A percentile compares a stretch with the other conserved stretches of the same genome.
Conservation (phyloP, 2,329 filamentous ascomycete genomes). For the Aspergillus transmontanensis region DNA sequence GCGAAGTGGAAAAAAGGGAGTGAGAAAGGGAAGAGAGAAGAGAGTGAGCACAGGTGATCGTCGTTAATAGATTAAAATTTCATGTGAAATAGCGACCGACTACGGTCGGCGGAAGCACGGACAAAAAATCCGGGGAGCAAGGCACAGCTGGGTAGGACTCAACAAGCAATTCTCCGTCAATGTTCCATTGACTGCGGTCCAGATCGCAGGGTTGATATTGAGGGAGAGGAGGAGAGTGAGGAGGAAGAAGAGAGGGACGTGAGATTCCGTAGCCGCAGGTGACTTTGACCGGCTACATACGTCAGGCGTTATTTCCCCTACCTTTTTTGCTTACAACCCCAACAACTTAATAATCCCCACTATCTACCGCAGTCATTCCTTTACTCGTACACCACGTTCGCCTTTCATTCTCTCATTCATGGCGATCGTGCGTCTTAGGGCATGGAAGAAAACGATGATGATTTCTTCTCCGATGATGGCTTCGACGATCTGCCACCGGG, state of each 20-base stretch:
- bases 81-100: constrained; percentile 35
- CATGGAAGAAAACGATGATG: constrained; percentile 52
- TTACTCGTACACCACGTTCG: background rate
- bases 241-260: constrained; percentile 6
- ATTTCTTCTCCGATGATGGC: constrained; percentile 51
- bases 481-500: constrained; percentile 48
- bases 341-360: background rate
- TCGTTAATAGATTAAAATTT: constrained; percentile 27
- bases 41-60: constrained; percentile 20
- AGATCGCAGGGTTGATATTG: background rate
- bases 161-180: background rate
- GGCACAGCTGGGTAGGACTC: background rate
- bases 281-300: constrained; percentile 13
- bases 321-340: background rate
- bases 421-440: constrained; percentile 36
- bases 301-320: constrained; percentile 10
- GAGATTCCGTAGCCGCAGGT: constrained; percentile 18
- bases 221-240: constrained; percentile 5
- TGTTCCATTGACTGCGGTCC: background rate
- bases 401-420: constrained; percentile 23
- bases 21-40: constrained; percentile 7
- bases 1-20: constrained; percentile 12
- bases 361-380: background rate
- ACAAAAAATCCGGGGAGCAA: background rate
- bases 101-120: constrained; percentile 26